phyloP scores from a whole-genome alignment of 805 yeast species.

The Ogataea pignaliae region DNA sequence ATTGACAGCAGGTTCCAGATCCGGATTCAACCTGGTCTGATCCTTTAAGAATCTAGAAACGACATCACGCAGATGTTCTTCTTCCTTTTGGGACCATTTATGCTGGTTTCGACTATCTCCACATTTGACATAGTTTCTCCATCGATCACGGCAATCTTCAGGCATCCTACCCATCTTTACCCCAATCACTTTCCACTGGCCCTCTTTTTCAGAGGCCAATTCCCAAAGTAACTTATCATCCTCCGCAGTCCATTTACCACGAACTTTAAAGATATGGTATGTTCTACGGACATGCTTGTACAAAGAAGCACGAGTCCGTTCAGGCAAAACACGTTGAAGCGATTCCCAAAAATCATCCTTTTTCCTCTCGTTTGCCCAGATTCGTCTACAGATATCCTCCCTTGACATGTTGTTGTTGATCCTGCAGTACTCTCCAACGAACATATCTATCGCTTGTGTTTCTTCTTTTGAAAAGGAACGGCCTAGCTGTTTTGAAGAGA shows the following conservation, averaged over 20 bases:
- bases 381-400: slow-evolving; percentile 71
- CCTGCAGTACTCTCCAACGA: slow-evolving; percentile 63
- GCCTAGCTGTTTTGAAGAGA: slow-evolving; percentile 21
- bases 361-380: slow-evolving; percentile 81
- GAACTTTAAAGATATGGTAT: slow-evolving; percentile 78
- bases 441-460: slow-evolving; percentile 63
- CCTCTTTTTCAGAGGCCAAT: slow-evolving; percentile 61
- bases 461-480: slow-evolving; percentile 59
- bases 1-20: slow-evolving; percentile 50
- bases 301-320: slow-evolving; percentile 81
- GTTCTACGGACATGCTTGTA: slow-evolving; percentile 90
- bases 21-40: slow-evolving; percentile 25
- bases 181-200: slow-evolving; percentile 89
- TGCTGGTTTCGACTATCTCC: slow-evolving; percentile 71
- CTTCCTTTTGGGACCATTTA: slow-evolving; percentile 86
- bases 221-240: slow-evolving; percentile 69
- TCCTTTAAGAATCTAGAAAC: slow-evolving; percentile 45
- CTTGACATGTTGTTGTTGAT: slow-evolving; percentile 60
- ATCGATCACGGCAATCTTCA: slow-evolving; percentile 93
- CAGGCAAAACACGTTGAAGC: slow-evolving; percentile 72
- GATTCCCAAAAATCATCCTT: slow-evolving; percentile 91
- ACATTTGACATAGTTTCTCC: slow-evolving; percentile 94
- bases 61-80: slow-evolving; percentile 51
- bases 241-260: slow-evolving; percentile 87
- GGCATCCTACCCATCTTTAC: slow-evolving; percentile 86